phyloP scores from a whole-genome alignment of 176 grass and related monocot species.

The Juncus inflexus region DNA sequence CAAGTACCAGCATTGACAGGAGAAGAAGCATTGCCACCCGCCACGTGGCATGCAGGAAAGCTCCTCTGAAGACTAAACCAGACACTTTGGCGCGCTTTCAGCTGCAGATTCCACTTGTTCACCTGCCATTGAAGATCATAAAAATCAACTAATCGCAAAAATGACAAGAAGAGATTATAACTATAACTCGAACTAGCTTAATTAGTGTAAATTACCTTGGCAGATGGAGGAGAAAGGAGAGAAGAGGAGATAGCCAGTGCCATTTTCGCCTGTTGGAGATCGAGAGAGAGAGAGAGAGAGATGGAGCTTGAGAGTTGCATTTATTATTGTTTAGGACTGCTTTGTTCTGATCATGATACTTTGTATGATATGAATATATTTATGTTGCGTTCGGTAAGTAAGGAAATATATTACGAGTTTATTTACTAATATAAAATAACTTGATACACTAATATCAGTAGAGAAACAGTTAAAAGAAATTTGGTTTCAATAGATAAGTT shows the following conservation, averaged over 20 bases:
- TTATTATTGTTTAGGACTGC: not conserved
- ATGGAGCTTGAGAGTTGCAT: not conserved
- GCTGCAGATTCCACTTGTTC: not conserved
- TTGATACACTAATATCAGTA: too few species aligned
- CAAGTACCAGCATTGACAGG: constrained; percentile 29
- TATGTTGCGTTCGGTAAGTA: too few species aligned
- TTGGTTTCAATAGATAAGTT: too few species aligned
- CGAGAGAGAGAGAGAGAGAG: not conserved
- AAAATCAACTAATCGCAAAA: not conserved
- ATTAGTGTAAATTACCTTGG: constrained; percentile 5
- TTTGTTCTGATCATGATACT: too few species aligned
- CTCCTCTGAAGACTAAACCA: constrained; percentile 12
- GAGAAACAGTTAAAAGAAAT: too few species aligned
- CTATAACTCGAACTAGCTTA: not conserved
- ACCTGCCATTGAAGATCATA: not conserved
- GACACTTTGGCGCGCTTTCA: constrained; percentile 1
- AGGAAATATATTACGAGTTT: too few species aligned
- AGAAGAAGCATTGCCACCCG: constrained; percentile 20
- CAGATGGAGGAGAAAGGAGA: constrained; percentile 4
- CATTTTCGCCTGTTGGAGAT: constrained; percentile 5
- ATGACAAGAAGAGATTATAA: not conserved
- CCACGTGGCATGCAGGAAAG: constrained; percentile 18
- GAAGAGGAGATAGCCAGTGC: constrained; percentile 10
- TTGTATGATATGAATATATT: too few species aligned
- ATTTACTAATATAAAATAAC: too few species aligned